These are phyloP conservation scores for Vaccinium darrowii DNA, from an alignment of 148 eudicot species.

Conservation along the genomic window DNA sequence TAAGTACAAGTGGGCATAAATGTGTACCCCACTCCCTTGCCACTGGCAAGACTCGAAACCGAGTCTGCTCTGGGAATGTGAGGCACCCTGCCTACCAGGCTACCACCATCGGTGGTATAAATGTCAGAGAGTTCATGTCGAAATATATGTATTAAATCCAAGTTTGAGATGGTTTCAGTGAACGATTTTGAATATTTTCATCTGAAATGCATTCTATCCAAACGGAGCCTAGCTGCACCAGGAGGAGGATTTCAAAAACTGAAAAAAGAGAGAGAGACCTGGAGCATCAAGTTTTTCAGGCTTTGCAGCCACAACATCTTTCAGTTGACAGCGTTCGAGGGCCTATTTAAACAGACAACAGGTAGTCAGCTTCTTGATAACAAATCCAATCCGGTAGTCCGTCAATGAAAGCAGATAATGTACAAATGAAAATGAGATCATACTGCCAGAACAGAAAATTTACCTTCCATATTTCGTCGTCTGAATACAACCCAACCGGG, in stretches of 20 bases:
- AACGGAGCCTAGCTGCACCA: not conserved
- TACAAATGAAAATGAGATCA: not conserved
- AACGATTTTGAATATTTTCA: not conserved
- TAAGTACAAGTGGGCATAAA: no score
- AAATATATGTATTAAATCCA: not conserved
- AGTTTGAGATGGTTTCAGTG: not conserved
- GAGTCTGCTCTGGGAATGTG: no score
- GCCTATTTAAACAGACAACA: constrained; percentile 24
- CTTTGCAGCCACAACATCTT: constrained; percentile 41
- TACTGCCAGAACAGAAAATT: not conserved
- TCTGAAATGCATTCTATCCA: not conserved
- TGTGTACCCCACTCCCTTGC: no score
- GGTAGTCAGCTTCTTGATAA: not conserved
- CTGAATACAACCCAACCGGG: constrained; percentile 45
- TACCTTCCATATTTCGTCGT: constrained; percentile 55
- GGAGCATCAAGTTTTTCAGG: constrained; percentile 40
- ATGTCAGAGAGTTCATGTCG: not conserved
- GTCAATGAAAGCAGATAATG: not conserved
- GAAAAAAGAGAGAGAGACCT: constrained; percentile 18
- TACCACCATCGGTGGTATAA: no score
- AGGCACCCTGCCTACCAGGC: no score
- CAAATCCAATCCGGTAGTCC: not conserved
- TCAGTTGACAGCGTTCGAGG: constrained; percentile 49
- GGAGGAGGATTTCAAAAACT: not conserved
- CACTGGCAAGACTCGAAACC: no score